Evolutionary conservation across 2,329 filamentous ascomycete genomes (phyloP), one percentile per base, ranked within the genome.

Genomic region (Pseudomassariella vexata): DNA sequence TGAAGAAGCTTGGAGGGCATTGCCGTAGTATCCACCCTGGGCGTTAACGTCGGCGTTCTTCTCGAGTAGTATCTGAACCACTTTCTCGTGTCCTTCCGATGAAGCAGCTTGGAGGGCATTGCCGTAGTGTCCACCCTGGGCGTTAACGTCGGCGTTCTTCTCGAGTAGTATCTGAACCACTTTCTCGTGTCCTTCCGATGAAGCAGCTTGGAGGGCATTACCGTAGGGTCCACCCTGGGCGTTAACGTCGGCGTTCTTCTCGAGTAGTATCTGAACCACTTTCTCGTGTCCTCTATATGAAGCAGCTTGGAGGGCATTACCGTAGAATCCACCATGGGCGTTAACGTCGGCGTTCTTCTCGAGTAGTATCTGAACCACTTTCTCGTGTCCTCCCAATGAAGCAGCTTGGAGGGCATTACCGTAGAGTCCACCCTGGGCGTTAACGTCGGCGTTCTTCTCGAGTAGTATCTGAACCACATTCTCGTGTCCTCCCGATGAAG

Each of bases 21-120:
- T 47, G 15, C 43, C 40, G 19, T 34, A 32, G 3, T 4, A 2
- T 3, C 32, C 23, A 46, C 36, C 24, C 28, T 28, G 18, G 6
- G 24, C 32, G 25, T 35, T 27, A 3, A 39, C 19, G 9, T 36
- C 33, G 12, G 44, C 49, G 14, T 47, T 48, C n/a, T 41, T 36
- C 11, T 52, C 44, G 5, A 55, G 28, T 5, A 53, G 32, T 9
- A 32, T 15, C 35, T 34, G 33, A 2, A 48, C 44, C 18, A 44
- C 26, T 9, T 30, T 18, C 21, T 30, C 23, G 19, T 38, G 17
- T 19, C 37, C 40, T 12, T 11, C 6, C 1, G 9, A 18, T 10
- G 35, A 42, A 17, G 36, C 41, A 2, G 34, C 27, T 23, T 37
- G 28, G 9, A 39, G 32, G 22, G 34, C 28, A 17, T 21, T 36